Evolutionary conservation across 73 alveolate species (phyloP).

Genomic region (Urostyla sp.): DNA sequence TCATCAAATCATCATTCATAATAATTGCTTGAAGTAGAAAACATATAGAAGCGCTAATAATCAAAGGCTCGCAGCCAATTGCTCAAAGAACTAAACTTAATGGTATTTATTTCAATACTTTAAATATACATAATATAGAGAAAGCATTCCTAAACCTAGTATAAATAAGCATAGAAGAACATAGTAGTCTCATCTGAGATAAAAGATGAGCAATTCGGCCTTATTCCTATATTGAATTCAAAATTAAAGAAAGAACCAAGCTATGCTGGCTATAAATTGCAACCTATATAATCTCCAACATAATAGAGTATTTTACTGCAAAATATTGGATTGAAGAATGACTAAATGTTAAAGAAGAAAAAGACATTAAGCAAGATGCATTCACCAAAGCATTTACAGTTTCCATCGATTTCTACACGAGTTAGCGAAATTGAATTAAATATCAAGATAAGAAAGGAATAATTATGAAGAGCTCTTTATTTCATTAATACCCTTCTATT

Average conservation of each 20-base stretch:
- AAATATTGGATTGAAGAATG: too few species aligned
- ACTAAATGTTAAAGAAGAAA: background rate
- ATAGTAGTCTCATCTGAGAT: conserved; percentile 20
- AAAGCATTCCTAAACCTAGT: conserved; percentile 10
- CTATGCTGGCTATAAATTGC: background rate
- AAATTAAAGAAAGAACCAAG: background rate
- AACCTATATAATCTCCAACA: background rate
- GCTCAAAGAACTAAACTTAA: background rate
- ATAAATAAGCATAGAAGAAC: background rate
- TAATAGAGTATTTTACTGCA: too few species aligned
- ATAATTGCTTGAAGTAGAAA: conserved; percentile 8
- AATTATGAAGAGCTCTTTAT: background rate
- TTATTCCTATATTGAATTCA: conserved; percentile 19
- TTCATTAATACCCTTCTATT: background rate
- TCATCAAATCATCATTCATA: conserved; percentile 9
- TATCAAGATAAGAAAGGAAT: background rate
- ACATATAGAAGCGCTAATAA: conserved; percentile 6
- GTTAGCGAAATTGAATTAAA: background rate
- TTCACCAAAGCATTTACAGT: background rate
- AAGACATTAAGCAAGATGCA: background rate
- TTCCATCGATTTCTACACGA: conserved; percentile 17
- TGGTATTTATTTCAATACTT: background rate
- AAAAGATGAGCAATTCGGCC: conserved; percentile 22
- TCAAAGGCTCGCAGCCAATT: background rate
- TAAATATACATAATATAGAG: conserved; percentile 6